A percentile compares a stretch with the other conserved stretches of the same genome.
These are phyloP conservation scores for Nepenthes alata DNA, from an alignment of 179 eudicot genomes.

Conservation along the genomic window DNA sequence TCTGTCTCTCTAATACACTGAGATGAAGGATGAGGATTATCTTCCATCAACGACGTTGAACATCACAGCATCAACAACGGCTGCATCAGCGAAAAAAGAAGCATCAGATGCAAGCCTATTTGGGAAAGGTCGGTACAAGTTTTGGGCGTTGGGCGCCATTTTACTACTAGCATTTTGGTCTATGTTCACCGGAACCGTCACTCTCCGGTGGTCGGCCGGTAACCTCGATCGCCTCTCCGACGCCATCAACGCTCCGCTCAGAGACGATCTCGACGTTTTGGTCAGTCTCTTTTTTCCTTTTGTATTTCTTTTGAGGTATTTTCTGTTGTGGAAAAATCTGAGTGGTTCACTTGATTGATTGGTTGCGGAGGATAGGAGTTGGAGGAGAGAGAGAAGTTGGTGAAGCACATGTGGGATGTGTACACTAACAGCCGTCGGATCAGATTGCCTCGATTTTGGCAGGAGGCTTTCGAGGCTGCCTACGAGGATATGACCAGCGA, in stretches of 20 bases:
- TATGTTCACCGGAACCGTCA: slow-evolving; percentile 86
- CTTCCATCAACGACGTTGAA: too few relatives aligned
- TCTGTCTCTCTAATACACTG: too few relatives aligned
- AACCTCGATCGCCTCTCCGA: slow-evolving; percentile 44
- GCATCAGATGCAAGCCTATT: slow-evolving; percentile 6
- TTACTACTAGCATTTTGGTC: slow-evolving; percentile 86
- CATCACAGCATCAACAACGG: too few relatives aligned
- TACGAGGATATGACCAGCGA: slow-evolving; percentile 83
- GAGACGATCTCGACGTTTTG: slow-evolving; percentile 77
- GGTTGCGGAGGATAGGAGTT: slow-evolving; percentile 38
- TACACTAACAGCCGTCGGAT: slow-evolving; percentile 57
- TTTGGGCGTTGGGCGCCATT: slow-evolving; percentile 74
- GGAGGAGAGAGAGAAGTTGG: slow-evolving; percentile 89
- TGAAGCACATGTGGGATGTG: slow-evolving; percentile 93
- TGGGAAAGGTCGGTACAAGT: slow-evolving; percentile 64
- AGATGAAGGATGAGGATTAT: too few relatives aligned
- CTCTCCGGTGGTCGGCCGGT: slow-evolving; percentile 78
- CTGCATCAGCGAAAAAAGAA: too few relatives aligned
- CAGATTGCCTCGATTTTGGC: slow-evolving; percentile 76
- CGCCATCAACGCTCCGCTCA: slow-evolving; percentile 32
- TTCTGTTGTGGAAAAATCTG: background rate
- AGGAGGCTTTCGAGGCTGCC: slow-evolving; percentile 85
- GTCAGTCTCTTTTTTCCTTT: slow-evolving; percentile 13
- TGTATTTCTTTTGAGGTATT: too few relatives aligned
- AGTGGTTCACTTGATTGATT: background rate